phyloP scores from a whole-genome alignment of 805 yeast species.

The Wickerhamiella sorbophila region DNA sequence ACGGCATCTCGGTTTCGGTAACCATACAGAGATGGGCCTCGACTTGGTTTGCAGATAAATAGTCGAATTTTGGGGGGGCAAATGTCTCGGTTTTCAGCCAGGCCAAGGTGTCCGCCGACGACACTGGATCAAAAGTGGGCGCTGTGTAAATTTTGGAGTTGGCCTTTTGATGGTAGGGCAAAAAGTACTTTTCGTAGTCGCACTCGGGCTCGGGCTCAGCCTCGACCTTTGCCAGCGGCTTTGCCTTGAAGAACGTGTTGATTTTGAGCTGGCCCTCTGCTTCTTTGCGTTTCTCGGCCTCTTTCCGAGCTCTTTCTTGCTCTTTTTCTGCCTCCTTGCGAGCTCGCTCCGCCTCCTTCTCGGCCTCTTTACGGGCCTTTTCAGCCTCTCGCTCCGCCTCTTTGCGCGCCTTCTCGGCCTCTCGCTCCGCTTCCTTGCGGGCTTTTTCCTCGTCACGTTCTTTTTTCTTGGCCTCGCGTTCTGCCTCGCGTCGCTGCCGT shows the following conservation, averaged over 20 bases:
- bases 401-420: conserved; percentile 14
- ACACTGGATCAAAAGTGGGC: neutral
- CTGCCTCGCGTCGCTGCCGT: conserved; percentile 9
- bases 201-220: conserved; percentile 9
- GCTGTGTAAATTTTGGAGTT: conserved; percentile 13
- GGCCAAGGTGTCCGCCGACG: conserved; percentile 8
- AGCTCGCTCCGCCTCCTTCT: conserved; percentile 12
- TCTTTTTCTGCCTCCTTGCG: conserved; percentile 14
- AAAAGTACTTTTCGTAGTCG: conserved; percentile 20
- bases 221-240: conserved; percentile 6
- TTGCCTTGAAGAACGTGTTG: conserved; percentile 15
- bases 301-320: conserved; percentile 11
- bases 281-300: conserved; percentile 8
- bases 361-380: conserved; percentile 11
- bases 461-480: conserved; percentile 5
- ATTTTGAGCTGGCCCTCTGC: conserved; percentile 15
- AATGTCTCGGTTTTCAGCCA: conserved; percentile 7
- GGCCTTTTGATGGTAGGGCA: conserved; percentile 24
- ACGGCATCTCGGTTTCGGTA: conserved; percentile 6
- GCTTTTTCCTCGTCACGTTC: conserved; percentile 10
- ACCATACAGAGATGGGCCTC: neutral
- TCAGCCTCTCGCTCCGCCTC: conserved; percentile 13
- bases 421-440: conserved; percentile 15
- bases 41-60: neutral
- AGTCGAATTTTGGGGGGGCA: neutral